Conservation (phyloP, 2,329 filamentous ascomycete genomes). For the Ophiostoma quercus region DNA sequence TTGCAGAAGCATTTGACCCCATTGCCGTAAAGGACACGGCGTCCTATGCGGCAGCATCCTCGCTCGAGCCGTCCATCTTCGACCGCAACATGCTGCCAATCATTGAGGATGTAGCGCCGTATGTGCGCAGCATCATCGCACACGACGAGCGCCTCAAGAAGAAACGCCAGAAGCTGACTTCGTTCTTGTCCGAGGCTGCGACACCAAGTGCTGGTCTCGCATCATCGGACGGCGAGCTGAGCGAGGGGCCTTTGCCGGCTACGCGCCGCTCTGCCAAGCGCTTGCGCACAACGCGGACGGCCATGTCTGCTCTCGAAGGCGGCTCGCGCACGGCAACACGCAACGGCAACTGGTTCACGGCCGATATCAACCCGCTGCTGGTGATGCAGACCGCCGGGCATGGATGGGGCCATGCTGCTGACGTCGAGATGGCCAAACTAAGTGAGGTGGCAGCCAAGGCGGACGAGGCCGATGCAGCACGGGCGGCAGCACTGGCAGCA, state of each 20-base stretch:
- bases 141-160: constrained; percentile 68
- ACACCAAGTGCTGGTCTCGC: constrained; percentile 5
- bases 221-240: constrained; percentile 30
- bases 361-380: constrained; percentile 48
- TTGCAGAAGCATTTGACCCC: constrained; percentile 56
- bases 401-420: constrained; percentile 30
- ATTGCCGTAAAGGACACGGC: constrained; percentile 41
- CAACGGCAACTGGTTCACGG: constrained; percentile 61
- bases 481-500: background rate
- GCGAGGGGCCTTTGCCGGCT: background rate
- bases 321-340: constrained; percentile 58
- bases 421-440: constrained; percentile 14
- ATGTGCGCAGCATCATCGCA: constrained; percentile 76
- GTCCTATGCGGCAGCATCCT: constrained; percentile 22
- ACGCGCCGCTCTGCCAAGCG: constrained; percentile 40
- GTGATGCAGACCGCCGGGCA: constrained; percentile 52
- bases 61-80: constrained; percentile 65
- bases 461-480: background rate
- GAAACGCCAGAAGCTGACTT: constrained; percentile 55
- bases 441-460: constrained; percentile 16
- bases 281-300: constrained; percentile 61
- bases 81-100: constrained; percentile 65
- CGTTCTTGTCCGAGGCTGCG: constrained; percentile 45
- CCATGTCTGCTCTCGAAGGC: constrained; percentile 64
- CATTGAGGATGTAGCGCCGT: constrained; percentile 76